phyloP scores from a whole-genome alignment of 2,329 filamentous ascomycete genomes.

The Diaporthe nobilis region DNA sequence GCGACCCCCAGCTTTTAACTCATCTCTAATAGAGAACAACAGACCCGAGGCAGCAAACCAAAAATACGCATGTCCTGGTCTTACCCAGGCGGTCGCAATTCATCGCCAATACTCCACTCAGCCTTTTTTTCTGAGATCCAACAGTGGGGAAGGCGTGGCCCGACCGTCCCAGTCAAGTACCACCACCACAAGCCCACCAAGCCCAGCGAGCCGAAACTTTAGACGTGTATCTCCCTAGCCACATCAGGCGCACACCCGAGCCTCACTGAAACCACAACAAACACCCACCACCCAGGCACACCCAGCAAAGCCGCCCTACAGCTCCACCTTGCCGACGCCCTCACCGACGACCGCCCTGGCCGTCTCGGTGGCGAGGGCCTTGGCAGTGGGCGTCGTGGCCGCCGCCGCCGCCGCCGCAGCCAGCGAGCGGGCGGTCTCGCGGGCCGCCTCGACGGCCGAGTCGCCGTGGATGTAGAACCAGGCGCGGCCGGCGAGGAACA shows the following conservation, averaged over 20 bases:
- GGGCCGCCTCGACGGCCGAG: slow-evolving; percentile 65
- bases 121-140: neutral
- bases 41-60: neutral
- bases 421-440: slow-evolving; percentile 57
- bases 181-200: neutral
- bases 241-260: neutral
- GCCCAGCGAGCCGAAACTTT: neutral
- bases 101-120: neutral
- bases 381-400: slow-evolving; percentile 7
- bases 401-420: slow-evolving; percentile 40
- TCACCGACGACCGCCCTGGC: slow-evolving; percentile 49
- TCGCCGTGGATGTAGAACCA: slow-evolving; percentile 98
- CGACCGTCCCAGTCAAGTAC: neutral
- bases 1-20: neutral
- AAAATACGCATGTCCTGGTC: neutral
- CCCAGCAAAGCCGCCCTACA: slow-evolving; percentile 47
- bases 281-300: neutral
- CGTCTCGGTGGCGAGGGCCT: slow-evolving; percentile 49
- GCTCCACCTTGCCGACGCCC: slow-evolving; percentile 52
- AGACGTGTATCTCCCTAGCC: neutral
- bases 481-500: slow-evolving; percentile 84
- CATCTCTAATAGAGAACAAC: neutral
- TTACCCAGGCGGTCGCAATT: neutral
- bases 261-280: neutral
- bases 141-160: neutral